These are phyloP conservation scores for Penicillium hordei DNA, from an alignment of 2,329 filamentous ascomycete species.

Conservation along the genomic window DNA sequence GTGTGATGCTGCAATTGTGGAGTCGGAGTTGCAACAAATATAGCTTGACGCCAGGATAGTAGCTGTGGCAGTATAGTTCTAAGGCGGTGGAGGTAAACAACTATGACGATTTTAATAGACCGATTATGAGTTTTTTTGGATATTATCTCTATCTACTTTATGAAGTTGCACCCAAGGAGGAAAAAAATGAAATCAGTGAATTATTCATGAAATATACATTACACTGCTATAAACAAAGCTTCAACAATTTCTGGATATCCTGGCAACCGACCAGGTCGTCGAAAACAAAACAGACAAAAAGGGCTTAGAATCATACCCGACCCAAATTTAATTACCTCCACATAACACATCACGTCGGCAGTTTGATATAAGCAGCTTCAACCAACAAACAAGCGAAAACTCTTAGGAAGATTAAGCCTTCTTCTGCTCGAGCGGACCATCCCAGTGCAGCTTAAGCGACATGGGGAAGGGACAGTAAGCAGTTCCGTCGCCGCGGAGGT, in stretches of 20 bases:
- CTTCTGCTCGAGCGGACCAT: conserved; percentile 33
- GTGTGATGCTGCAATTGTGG: neutral
- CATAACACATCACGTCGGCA: neutral
- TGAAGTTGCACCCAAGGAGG: no score
- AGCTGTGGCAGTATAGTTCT: conserved; percentile 3
- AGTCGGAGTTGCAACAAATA: neutral
- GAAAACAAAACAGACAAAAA: conserved; percentile 17
- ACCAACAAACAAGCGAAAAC: neutral
- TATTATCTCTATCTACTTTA: neutral
- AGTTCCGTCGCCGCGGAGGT: conserved; percentile 67
- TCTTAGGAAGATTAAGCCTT: conserved; percentile 8
- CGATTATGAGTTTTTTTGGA: no score
- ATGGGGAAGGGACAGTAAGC: conserved; percentile 54
- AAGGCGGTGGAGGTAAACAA: conserved; percentile 4
- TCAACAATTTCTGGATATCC: conserved; percentile 26
- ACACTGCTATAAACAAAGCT: conserved; percentile 14
- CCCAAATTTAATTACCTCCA: conserved; percentile 1
- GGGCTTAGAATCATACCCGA: conserved; percentile 13
- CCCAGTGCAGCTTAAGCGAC: conserved; percentile 48
- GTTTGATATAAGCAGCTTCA: neutral
- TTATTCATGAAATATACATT: conserved; percentile 16
- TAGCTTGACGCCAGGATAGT: neutral
- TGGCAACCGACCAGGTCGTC: conserved; percentile 12
- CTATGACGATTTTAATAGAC: neutral
- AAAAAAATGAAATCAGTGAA: neutral